Base-by-base conservation (phyloP, 495 filamentous ascomycete genomes). In the Rusavskia elegans region DNA sequence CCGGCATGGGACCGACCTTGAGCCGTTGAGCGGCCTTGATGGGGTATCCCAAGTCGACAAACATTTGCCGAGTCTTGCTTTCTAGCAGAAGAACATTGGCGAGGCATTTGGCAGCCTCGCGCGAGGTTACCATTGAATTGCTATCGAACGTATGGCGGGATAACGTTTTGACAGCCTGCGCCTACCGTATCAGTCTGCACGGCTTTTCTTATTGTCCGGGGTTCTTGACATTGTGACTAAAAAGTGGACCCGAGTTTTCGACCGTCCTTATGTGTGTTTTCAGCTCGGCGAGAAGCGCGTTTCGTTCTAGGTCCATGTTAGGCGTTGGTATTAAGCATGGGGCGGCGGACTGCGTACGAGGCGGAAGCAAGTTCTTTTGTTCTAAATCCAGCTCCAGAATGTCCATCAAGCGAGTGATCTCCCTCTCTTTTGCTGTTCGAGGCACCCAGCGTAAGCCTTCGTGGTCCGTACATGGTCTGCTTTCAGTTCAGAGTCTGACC, bases 1-100 rank as follows among this genome's bases (percentile, higher is more conserved):
- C 3, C 21, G 16, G 25, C 23, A 29, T 17, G 19, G 25, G 3
- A 51, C 61, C 23, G 61, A 78, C 81, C 64, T 85, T 83, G 35
- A 96, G 73, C 51, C 73, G 78, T 45, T 79, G 75, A 37, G 86
- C 87, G 14, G 81, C 74, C 61, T 82, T 85, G 20, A 73, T 67
- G 37, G 78, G 81, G 56, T 78, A 86, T 9, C 82, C 85, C n/a
- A 85, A 68, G 63, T 93, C 81, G 2, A 89, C 84, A 56, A 95
- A 85, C 36, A 80, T 71, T 62, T 93, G 85, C 30, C 93, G 78
- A 44, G 83, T 84, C 44, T 79, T 72, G 13, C 71, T 61, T 46
- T 79, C 74, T 14, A 97, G 72, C 5, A 96, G 69, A 32, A 97
- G 68, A 5, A 88, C 78, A 66, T 98, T 98, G 53, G 89, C 92